Base-by-base conservation (phyloP, 768 basidiomycete species). In the Rhizopogon vesiculosus region DNA sequence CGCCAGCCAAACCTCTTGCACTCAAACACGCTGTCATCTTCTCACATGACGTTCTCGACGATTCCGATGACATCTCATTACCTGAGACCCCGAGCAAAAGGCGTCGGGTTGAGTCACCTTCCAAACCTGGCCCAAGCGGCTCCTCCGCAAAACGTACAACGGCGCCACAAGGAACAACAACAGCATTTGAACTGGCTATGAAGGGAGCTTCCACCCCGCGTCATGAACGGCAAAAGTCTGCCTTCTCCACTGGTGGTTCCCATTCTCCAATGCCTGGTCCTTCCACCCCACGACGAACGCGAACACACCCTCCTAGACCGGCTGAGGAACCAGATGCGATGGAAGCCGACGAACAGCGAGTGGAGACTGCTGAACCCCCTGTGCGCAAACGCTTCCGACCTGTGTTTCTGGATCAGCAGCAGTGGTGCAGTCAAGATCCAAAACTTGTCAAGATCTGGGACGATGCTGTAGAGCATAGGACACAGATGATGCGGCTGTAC, bases 391-490 rank as follows among this genome's bases (percentile, higher is more conserved):
- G 79, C 7, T 81, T 79, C 60, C 71, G 77, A 9, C 75, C 80
- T 7, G 71, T 81, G 13, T 82, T 80, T 64, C 66, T 74, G 2
- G 79, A 80, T 58, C 74, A 76, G n/a, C 62, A 71, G 49, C 78
- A 81, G 45, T 82, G 81, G 81, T 69, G 64, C 25, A 65, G 66
- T 29, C 61, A 64, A 33, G 81, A 81, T 60, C 77, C 71, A 35
- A 71, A 66, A 50, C 62, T 61, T n/a, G 62, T 63, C 35, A 57
- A 50, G n/a, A 60, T 68, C 42, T 69, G 69, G 69, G 58, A 48
- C 6, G 56, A 12, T 29, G 68, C 63, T 13, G 49, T 51, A 33
- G 31, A n/a, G 1, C 56, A 58, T 43, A 44, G 59, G 16, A 44
- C 56, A 3, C 48, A 58, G 51, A 61, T 65, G 67, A 45, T 58